Evolutionary conservation across 1,284 basidiomycete species (phyloP).

Genomic region (Ganoderma multipileum): DNA sequence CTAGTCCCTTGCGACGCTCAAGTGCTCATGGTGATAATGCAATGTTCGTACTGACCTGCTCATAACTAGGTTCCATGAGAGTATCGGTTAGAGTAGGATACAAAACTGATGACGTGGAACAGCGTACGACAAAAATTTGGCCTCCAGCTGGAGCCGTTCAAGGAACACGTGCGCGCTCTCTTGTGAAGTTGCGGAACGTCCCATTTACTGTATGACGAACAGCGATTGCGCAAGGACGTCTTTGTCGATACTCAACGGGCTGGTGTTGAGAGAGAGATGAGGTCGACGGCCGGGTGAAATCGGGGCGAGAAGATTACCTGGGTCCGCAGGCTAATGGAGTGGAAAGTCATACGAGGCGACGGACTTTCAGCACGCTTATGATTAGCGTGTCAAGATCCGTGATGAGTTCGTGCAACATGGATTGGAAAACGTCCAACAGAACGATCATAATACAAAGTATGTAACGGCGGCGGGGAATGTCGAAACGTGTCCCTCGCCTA

Average conservation of each 20-base stretch:
- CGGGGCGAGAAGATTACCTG: too few species aligned
- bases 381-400: background rate
- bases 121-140: constrained; percentile 3
- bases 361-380: background rate
- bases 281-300: too few species aligned
- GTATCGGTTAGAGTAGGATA: too few species aligned
- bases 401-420: background rate
- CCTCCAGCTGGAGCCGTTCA: background rate
- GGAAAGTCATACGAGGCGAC: background rate
- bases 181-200: background rate
- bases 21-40: background rate
- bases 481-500: constrained; percentile 40
- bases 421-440: background rate
- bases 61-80: background rate
- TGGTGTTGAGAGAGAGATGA: too few species aligned
- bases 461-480: background rate
- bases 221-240: background rate
- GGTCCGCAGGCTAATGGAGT: background rate
- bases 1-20: background rate
- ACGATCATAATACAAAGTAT: constrained; percentile 3
- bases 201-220: background rate
- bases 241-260: too few species aligned
- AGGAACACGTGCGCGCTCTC: background rate
- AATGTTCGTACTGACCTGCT: background rate
- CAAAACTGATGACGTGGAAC: background rate